Evolutionary conservation across 805 yeast species (phyloP).

Genomic region (Candida coquimbonensis): DNA sequence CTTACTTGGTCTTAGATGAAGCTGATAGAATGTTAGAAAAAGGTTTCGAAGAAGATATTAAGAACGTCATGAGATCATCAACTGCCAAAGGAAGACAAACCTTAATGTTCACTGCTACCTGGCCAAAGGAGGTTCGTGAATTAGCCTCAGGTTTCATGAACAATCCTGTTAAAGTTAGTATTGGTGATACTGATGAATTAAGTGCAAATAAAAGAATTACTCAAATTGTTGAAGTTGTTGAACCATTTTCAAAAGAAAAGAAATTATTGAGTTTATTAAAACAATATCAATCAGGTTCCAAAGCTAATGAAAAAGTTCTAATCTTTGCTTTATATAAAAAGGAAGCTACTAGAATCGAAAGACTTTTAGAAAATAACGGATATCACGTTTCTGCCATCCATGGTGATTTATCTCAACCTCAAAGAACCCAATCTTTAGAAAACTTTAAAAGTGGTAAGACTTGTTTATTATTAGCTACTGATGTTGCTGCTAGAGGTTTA

Average conservation of each 20-base stretch:
- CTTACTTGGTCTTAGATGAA: constrained; percentile 87
- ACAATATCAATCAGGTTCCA: constrained; percentile 64
- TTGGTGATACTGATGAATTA: constrained; percentile 92
- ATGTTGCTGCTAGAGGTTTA: constrained; percentile 96
- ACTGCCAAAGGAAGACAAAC: constrained; percentile 64
- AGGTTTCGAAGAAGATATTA: constrained; percentile 96
- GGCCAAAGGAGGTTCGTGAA: constrained; percentile 98
- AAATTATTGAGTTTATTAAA: constrained; percentile 63
- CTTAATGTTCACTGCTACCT: constrained; percentile 98
- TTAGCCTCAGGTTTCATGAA: constrained; percentile 82
- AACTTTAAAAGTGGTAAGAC: constrained; percentile 77
- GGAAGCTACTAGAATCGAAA: constrained; percentile 90
- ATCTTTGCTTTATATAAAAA: constrained; percentile 94
- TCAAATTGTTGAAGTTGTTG: constrained; percentile 90
- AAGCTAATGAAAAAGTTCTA: constrained; percentile 71
- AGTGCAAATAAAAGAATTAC: constrained; percentile 91
- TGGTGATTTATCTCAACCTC: constrained; percentile 90
- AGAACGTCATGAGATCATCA: constrained; percentile 63
- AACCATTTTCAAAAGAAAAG: constrained; percentile 72
- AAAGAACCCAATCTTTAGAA: constrained; percentile 81
- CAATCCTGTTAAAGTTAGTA: constrained; percentile 78
- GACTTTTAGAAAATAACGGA: constrained; percentile 62
- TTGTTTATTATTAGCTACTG: constrained; percentile 84
- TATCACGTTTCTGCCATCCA: constrained; percentile 88
- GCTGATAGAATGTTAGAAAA: constrained; percentile 98